A percentile compares a stretch with the other conserved stretches of the same genome.
Evolutionary conservation across 2,329 filamentous ascomycete species (phyloP).

Genomic region (Pestalotiopsis sp.): DNA sequence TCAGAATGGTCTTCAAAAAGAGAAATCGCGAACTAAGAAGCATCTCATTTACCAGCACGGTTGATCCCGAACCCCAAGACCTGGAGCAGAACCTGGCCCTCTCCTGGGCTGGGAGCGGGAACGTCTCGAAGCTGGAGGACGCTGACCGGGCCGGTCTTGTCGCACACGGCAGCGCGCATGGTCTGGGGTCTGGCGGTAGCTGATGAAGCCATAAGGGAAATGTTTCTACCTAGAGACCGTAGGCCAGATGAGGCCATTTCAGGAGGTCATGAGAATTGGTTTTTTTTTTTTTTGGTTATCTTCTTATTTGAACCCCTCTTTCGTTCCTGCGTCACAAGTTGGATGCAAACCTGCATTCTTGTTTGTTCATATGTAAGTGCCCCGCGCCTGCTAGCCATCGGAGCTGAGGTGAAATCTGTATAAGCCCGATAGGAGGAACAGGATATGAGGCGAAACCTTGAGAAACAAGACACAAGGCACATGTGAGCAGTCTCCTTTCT

Average conservation of each 20-base stretch:
- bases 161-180: slow-evolving; percentile 48
- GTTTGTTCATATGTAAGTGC: neutral
- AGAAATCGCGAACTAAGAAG: neutral
- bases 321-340: neutral
- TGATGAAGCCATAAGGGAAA: neutral
- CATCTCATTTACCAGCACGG: slow-evolving; percentile 26
- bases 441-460: neutral
- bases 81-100: slow-evolving; percentile 42
- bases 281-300: neutral
- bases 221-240: neutral
- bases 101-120: slow-evolving; percentile 39
- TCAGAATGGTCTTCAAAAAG: slow-evolving; percentile 5
- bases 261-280: neutral
- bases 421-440: neutral
- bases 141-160: slow-evolving; percentile 38
- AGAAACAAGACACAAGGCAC: neutral
- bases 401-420: neutral
- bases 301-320: neutral
- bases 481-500: neutral
- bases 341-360: neutral
- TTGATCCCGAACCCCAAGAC: slow-evolving; percentile 49
- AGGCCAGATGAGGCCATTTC: neutral
- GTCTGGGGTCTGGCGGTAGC: slow-evolving; percentile 22
- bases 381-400: neutral
- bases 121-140: slow-evolving; percentile 40